Evolutionary conservation across 1,284 basidiomycete species (phyloP).

Genomic region (Vanrija pseudolonga): DNA sequence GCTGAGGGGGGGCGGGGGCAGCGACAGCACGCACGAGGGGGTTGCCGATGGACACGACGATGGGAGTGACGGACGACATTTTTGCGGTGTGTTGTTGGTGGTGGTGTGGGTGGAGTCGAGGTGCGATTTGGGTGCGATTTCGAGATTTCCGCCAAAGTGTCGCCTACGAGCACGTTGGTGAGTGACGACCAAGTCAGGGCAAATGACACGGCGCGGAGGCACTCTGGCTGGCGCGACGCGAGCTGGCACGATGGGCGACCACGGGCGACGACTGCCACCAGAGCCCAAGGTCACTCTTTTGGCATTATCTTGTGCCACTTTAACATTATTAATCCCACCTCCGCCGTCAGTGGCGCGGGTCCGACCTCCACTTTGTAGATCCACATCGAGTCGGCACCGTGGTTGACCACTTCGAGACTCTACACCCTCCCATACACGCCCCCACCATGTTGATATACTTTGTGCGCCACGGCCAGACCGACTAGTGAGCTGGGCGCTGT

Average conservation of each 20-base stretch:
- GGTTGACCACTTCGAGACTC: neutral
- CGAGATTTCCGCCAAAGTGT: too few relatives aligned
- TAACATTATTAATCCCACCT: too few relatives aligned
- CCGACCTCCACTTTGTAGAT: neutral
- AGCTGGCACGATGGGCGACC: too few relatives aligned
- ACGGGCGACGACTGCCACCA: too few relatives aligned
- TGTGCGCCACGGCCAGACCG: constrained; percentile 45
- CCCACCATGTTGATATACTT: constrained; percentile 35
- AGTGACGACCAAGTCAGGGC: neutral
- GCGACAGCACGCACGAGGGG: constrained; percentile 58
- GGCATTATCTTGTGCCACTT: neutral
- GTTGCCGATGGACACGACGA: constrained; percentile 79
- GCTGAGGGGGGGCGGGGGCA: too few relatives aligned
- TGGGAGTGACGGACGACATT: constrained; percentile 23
- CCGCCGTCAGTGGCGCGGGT: too few relatives aligned
- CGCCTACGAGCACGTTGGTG: neutral
- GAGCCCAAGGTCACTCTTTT: too few relatives aligned
- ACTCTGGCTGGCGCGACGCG: too few relatives aligned
- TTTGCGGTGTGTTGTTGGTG: constrained; percentile 1
- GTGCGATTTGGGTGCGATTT: neutral
- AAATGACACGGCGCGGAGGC: too few relatives aligned
- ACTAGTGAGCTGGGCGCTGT: constrained; percentile 27
- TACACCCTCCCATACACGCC: neutral
- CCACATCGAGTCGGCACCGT: neutral
- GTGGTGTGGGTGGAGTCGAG: neutral